Evolutionary conservation across 83 land plant species (phyloP).

Genomic region (Picea abies): DNA sequence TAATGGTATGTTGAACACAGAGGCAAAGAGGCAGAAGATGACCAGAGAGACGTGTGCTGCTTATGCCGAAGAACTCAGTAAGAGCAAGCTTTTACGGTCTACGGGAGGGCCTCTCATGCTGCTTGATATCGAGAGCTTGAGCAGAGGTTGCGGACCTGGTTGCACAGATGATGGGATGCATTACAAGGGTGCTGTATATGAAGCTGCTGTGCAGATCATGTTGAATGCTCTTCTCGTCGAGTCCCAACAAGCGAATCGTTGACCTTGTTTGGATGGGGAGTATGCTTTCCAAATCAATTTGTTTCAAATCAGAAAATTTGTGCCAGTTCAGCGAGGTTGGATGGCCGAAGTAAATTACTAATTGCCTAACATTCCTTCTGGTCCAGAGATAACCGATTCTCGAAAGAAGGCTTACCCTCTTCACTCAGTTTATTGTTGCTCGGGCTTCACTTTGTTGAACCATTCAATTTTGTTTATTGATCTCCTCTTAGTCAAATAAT

Average conservation of each 20-base stretch:
- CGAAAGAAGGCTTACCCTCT: background rate
- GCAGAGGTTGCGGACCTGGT: constrained; percentile 55
- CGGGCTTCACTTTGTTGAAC: background rate
- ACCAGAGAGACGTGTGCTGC: constrained; percentile 28
- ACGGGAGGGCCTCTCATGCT: constrained; percentile 61
- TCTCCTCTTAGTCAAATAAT: background rate
- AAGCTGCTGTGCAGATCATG: constrained; percentile 85
- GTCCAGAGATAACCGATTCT: constrained; percentile 1
- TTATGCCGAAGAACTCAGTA: constrained; percentile 42
- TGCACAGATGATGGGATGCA: constrained; percentile 96
- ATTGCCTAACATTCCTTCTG: background rate
- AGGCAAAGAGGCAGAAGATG: constrained; percentile 71
- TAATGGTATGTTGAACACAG: constrained; percentile 65
- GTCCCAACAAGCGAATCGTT: constrained; percentile 48
- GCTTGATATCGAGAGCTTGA: constrained; percentile 66
- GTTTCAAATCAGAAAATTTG: background rate
- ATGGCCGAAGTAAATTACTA: background rate
- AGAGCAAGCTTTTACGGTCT: constrained; percentile 51
- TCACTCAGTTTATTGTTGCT: background rate
- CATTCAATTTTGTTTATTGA: background rate
- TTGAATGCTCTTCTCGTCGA: constrained; percentile 78
- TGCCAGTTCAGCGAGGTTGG: background rate
- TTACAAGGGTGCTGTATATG: constrained; percentile 66
- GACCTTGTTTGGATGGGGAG: background rate
- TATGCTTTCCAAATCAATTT: background rate